Evolutionary conservation across 2,329 filamentous ascomycete species (phyloP).

Genomic region (Fusarium sp.): DNA sequence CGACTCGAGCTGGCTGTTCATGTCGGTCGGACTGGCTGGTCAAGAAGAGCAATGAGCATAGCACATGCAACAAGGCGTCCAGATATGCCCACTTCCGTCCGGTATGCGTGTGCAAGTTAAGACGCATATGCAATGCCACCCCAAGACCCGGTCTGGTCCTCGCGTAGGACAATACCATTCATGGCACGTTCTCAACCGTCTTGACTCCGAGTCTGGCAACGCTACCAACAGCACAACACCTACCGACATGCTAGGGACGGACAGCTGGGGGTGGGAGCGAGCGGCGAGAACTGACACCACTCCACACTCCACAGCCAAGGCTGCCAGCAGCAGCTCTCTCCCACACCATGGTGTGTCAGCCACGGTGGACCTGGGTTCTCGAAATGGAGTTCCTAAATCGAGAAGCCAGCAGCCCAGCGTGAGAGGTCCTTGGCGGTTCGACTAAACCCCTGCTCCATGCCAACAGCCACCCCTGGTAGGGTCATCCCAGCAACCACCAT

Average conservation of each 20-base stretch:
- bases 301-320: slow-evolving; percentile 31
- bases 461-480: slow-evolving; percentile 40
- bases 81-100: slow-evolving; percentile 30
- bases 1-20: slow-evolving; percentile 7
- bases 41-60: slow-evolving; percentile 14
- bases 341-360: slow-evolving; percentile 40
- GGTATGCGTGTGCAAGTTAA: slow-evolving; percentile 40
- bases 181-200: slow-evolving; percentile 44
- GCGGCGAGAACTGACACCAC: slow-evolving; percentile 32
- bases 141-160: slow-evolving; percentile 40
- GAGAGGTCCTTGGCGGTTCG: slow-evolving; percentile 40
- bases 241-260: slow-evolving; percentile 20
- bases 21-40: slow-evolving; percentile 7
- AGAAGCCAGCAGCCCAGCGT: slow-evolving; percentile 39
- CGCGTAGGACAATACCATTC: slow-evolving; percentile 42
- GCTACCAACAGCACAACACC: not conserved
- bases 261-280: slow-evolving; percentile 23
- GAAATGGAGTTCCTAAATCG: slow-evolving; percentile 43
- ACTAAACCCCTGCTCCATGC: slow-evolving; percentile 43
- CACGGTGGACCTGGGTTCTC: slow-evolving; percentile 32
- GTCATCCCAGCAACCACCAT: slow-evolving; percentile 44
- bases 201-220: slow-evolving; percentile 27
- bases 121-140: slow-evolving; percentile 45
- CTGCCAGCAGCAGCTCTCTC: slow-evolving; percentile 8
- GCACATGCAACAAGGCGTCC: slow-evolving; percentile 15